Percentiles rank a stretch among this genome's conserved stretches.
Evolutionary conservation across 139 green algal species (phyloP).

Genomic region (Chlorella ohadii): DNA sequence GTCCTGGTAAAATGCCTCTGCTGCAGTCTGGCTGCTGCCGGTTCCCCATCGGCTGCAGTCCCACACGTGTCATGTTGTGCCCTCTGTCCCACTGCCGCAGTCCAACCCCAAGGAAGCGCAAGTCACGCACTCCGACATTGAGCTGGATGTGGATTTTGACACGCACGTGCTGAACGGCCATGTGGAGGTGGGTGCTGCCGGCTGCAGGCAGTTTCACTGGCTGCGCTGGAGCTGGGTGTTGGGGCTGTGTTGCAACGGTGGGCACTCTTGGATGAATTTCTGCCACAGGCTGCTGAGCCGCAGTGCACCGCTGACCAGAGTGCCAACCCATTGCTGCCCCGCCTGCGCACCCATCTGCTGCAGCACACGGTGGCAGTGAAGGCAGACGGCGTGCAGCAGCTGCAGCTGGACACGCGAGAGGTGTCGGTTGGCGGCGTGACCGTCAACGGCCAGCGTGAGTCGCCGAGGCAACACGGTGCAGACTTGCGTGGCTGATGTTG

Average conservation of each 20-base stretch:
- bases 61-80: too few relatives aligned
- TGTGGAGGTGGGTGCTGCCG: slow-evolving; percentile 36
- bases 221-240: too few relatives aligned
- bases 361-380: slow-evolving; percentile 34
- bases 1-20: too few relatives aligned
- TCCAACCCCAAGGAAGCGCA: slow-evolving; percentile 24
- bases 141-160: slow-evolving; percentile 57
- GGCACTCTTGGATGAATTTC: too few relatives aligned
- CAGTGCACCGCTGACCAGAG: too few relatives aligned
- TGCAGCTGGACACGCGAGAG: slow-evolving; percentile 73
- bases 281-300: too few relatives aligned
- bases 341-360: not conserved
- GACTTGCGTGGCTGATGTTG: too few relatives aligned
- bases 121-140: slow-evolving; percentile 34
- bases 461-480: not conserved
- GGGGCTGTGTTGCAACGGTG: too few relatives aligned
- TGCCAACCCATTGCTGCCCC: too few relatives aligned
- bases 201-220: too few relatives aligned
- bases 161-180: slow-evolving; percentile 36
- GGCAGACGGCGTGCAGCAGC: slow-evolving; percentile 1
- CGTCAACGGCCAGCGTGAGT: slow-evolving; percentile 1
- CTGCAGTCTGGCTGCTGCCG: too few relatives aligned
- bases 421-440: slow-evolving; percentile 51
- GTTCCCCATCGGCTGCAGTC: too few relatives aligned
- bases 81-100: not conserved